Evolutionary conservation across 768 basidiomycete genomes (phyloP), one percentile per base, ranked within the genome.

Genomic region (Inosperma sp.): DNA sequence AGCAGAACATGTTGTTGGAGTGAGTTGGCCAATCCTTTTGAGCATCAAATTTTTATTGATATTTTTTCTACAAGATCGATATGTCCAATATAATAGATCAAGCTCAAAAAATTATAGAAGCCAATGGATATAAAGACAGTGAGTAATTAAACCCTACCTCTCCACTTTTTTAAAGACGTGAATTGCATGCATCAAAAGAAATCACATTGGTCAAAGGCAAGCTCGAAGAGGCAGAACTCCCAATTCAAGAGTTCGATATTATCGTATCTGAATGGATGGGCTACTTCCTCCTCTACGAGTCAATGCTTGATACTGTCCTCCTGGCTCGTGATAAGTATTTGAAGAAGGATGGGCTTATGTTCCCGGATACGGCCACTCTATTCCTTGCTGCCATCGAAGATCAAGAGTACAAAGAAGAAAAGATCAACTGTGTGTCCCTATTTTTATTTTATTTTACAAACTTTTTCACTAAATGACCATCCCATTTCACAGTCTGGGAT

Each of bases 241-340:
- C 95, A 12, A 82, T 95, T 63, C 72, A 88, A 55, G 75, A 94
- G 68, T 97, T 93, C 65, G 96, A 99, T 68, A 97, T 99, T 72
- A 96, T 99, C 72, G 90, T 99, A 65, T 96, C 93, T 54, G 96
- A 99, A 68, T 99, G 95, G 96, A 99, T 99, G 96, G 96, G 96
- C 35, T 99, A 99, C 73, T 97, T 98, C 80, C 76, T 98, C 43
- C 82, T 99, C 27, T 98, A 98, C 75, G 96, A 98, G 68, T 94
- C 93, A 63, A 98, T 99, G 96, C 83, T 98, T 58, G 95, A 99
- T 72, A 97, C 94, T 21, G 96, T 99, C 49, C 82, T 99, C 35
- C 78, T 94, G 40, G 96, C 96, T 6, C 83, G 96, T 51, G 96
- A 99, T 78, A 91, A 90, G 69, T 98, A 96, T 75, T 82, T 99